Conservation (phyloP, 176 grass and related monocot genomes). For the Oryza coarctata region DNA sequence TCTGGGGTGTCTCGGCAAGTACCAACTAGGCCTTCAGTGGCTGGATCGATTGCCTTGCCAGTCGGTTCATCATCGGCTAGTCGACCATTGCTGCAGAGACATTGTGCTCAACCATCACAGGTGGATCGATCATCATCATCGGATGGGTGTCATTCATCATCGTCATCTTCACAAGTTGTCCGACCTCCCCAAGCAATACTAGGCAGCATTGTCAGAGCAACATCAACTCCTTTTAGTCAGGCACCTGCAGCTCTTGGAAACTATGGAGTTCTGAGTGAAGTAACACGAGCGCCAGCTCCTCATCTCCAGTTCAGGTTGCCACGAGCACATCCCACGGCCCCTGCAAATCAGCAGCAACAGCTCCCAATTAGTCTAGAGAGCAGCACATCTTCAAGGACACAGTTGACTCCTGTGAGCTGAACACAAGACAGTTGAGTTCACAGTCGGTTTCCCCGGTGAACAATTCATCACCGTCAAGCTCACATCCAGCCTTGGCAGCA, state of each 20-base stretch:
- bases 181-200: slow-evolving; percentile 9
- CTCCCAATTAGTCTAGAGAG: slow-evolving; percentile 17
- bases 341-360: slow-evolving; percentile 43
- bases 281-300: slow-evolving; percentile 61
- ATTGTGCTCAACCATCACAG: slow-evolving; percentile 22
- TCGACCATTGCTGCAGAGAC: slow-evolving; percentile 22
- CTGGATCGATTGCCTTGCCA: slow-evolving; percentile 3
- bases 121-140: slow-evolving; percentile 25
- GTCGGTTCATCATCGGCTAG: background rate
- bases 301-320: slow-evolving; percentile 61
- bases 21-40: background rate
- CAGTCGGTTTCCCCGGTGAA: background rate
- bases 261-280: slow-evolving; percentile 44
- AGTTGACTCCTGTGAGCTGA: background rate
- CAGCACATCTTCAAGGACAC: slow-evolving; percentile 16
- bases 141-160: background rate
- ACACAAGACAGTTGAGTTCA: background rate
- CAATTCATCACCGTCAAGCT: slow-evolving; percentile 3
- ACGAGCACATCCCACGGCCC: slow-evolving; percentile 14
- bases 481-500: slow-evolving; percentile 10
- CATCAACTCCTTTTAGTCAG: slow-evolving; percentile 32
- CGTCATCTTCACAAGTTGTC: slow-evolving; percentile 20
- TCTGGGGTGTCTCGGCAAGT: slow-evolving; percentile 47
- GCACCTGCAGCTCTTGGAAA: slow-evolving; percentile 33
- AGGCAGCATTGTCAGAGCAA: slow-evolving; percentile 29